phyloP scores from a whole-genome alignment of 805 yeast genomes.

The Wickerhamomyces tratensis region DNA sequence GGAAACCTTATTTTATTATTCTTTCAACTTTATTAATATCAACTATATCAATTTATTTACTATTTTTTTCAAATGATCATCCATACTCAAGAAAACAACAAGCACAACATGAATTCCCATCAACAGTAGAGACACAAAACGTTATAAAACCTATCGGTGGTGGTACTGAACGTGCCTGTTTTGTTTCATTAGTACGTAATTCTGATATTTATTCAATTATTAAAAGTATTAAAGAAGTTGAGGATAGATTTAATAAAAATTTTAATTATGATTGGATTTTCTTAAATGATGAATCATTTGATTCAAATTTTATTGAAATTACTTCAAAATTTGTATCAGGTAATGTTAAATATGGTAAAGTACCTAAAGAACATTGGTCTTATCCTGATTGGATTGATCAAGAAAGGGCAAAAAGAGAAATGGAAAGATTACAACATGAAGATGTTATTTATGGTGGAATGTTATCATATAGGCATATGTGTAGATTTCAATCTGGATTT shows the following conservation, averaged over 20 bases:
- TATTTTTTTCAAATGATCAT: too few species aligned
- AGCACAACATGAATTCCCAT: too few species aligned
- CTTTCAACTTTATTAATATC: too few species aligned
- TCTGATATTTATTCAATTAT: constrained; percentile 48
- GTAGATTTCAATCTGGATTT: constrained; percentile 39
- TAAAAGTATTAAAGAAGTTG: constrained; percentile 52
- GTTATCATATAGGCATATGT: constrained; percentile 65
- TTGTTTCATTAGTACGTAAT: constrained; percentile 65
- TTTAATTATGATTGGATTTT: constrained; percentile 75
- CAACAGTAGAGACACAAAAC: too few species aligned
- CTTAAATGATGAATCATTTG: constrained; percentile 59
- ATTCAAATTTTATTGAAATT: constrained; percentile 39
- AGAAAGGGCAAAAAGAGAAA: constrained; percentile 33
- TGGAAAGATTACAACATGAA: constrained; percentile 33
- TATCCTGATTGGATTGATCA: constrained; percentile 59
- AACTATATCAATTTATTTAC: too few species aligned
- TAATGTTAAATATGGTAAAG: constrained; percentile 47
- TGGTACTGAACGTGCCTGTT: constrained; percentile 32
- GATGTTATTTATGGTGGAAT: constrained; percentile 49
- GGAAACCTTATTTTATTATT: too few species aligned
- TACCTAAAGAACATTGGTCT: constrained; percentile 59
- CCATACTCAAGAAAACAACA: too few species aligned
- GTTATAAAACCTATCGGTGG: too few species aligned
- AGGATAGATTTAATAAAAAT: constrained; percentile 54
- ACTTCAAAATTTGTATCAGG: constrained; percentile 50